Conservation (phyloP, 192 early-diverging fungal genomes). For the Blastocladiella britannica region DNA sequence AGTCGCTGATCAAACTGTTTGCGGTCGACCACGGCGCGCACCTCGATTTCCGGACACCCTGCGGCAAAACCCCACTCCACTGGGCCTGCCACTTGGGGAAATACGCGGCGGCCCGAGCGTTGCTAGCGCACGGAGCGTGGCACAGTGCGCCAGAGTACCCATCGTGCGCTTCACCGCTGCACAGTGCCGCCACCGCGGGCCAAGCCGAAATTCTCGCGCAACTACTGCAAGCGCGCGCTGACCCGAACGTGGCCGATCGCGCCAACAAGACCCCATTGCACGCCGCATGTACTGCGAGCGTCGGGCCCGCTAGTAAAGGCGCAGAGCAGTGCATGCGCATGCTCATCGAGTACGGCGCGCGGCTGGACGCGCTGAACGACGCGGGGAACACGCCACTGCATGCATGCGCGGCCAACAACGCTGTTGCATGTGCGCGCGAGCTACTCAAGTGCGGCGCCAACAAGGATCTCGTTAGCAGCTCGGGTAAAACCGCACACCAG, state of each 20-base stretch:
- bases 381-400: background rate
- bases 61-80: background rate
- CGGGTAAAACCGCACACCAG: background rate
- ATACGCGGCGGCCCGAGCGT: background rate
- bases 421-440: background rate
- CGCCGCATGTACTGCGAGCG: background rate
- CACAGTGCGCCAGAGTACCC: background rate
- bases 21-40: background rate
- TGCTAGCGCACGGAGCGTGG: background rate
- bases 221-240: background rate
- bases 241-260: background rate
- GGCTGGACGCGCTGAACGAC: background rate
- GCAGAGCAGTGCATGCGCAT: no score
- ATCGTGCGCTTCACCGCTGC: background rate
- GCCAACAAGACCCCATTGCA: background rate
- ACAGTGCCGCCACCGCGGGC: background rate
- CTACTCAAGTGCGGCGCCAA: background rate
- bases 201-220: background rate
- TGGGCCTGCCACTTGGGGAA: background rate
- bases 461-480: background rate
- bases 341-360: background rate
- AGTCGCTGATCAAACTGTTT: background rate
- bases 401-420: background rate
- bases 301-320: no score
- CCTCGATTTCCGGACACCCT: background rate